Evolutionary conservation across 192 early-diverging fungal genomes (phyloP), one percentile per base, ranked within the genome.

Genomic region (Podila verticillata): DNA sequence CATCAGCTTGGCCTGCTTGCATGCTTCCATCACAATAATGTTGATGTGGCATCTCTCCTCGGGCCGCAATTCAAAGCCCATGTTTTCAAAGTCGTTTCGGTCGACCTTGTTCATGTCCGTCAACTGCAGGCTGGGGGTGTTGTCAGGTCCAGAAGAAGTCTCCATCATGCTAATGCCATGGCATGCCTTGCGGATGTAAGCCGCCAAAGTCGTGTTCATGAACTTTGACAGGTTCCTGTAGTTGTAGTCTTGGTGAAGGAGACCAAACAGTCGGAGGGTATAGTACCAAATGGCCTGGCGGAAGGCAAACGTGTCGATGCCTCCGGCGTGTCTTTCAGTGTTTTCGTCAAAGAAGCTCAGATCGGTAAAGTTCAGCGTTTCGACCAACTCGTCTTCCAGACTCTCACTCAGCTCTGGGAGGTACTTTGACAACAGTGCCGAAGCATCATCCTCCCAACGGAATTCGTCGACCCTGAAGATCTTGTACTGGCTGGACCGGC

Each of bases 41-140:
- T 86, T 87, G 34, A 90, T 73, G 57, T 88, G 89, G 54, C 87
- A 88, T 63, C 88, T 87, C 59, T 90, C 89, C 74, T 90, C 89
- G 8, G 84, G 82, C 48, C 87, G 70, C 19, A 89, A 66, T n/a
- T 82, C 74, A 64, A 88, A 74, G 10, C 87, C 87, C 70, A 88
- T 82, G 62, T 82, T 79, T 8, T 72, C 81, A 85, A 87, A 90
- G 64, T 90, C 89, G 15, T 74, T 75, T 39, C 65, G 72, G 36
- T 80, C 74, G 29, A 87, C 72, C 31, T 73, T 74, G 61, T 86
- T 78, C 24, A 71, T 60, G 29, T 79, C 75, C 2, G 69, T 67
- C 29, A 59, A 70, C 74, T 26, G 58, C 15, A 22, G 24, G 28
- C 24, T 57, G 31, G 31, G 12, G 19, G 31, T 13, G 59, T 24